A percentile compares a stretch with the other conserved stretches of the same genome.
Evolutionary conservation across 208 protist genomes (phyloP).

Genomic region (Entamoeba dispar): DNA sequence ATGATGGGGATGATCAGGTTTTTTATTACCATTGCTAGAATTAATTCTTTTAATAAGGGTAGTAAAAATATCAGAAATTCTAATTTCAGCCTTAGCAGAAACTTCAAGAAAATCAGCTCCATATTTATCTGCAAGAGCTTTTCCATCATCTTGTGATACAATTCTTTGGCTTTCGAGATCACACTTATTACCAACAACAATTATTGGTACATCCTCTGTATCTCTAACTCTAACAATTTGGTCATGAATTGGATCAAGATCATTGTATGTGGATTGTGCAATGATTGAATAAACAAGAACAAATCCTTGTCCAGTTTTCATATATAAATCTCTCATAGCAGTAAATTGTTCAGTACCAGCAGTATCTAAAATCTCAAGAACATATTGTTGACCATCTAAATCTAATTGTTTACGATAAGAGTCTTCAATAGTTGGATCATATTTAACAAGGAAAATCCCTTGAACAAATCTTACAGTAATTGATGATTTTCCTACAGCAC

Average conservation of each 20-base stretch:
- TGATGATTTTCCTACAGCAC: background rate
- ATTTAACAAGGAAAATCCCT: background rate
- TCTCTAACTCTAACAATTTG: conserved; percentile 30
- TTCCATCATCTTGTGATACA: conserved; percentile 16
- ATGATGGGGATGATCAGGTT: too few relatives aligned
- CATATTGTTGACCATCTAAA: background rate
- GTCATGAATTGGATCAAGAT: conserved; percentile 38
- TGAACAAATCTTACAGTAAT: background rate
- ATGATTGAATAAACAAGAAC: conserved; percentile 50
- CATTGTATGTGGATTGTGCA: conserved; percentile 37
- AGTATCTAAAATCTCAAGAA: background rate
- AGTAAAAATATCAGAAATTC: conserved; percentile 30
- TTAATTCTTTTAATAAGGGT: too few relatives aligned
- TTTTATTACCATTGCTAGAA: too few relatives aligned
- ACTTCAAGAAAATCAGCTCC: conserved; percentile 29
- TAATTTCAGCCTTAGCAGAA: conserved; percentile 24
- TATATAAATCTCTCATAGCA: conserved; percentile 43
- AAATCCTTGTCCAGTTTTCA: conserved; percentile 44
- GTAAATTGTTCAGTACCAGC: conserved; percentile 30
- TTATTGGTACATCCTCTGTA: conserved; percentile 21
- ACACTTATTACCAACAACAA: conserved; percentile 40
- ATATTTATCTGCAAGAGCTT: conserved; percentile 20
- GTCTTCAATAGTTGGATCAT: conserved; percentile 1
- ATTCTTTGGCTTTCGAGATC: conserved; percentile 24
- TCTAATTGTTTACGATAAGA: background rate